A percentile compares a stretch with the other conserved stretches of the same genome.
Evolutionary conservation across 1,139 yeast species (phyloP).

Genomic region (Suhomyces terraborum): DNA sequence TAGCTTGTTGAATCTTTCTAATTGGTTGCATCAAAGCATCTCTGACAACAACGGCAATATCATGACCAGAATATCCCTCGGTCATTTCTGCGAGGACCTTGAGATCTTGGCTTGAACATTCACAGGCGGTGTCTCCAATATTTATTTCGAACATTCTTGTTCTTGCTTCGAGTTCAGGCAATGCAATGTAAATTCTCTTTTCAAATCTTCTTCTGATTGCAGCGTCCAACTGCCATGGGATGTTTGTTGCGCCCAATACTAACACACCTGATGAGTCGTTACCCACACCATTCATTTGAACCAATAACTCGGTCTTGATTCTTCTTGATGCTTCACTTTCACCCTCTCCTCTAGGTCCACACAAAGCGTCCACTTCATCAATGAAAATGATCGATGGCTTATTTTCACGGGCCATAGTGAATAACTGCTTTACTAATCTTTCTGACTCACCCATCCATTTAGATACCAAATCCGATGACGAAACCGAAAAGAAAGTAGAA

Average conservation of each 20-base stretch:
- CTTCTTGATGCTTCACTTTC: constrained; percentile 96
- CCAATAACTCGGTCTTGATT: constrained; percentile 92
- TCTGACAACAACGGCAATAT: constrained; percentile 92
- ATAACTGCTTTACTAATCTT: constrained; percentile 89
- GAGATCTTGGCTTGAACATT: constrained; percentile 71
- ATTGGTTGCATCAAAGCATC: constrained; percentile 99
- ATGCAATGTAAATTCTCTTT: constrained; percentile 88
- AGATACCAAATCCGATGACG: constrained; percentile 90
- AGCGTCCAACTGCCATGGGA: constrained; percentile 98
- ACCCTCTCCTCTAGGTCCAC: constrained; percentile 98
- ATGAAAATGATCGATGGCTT: constrained; percentile 94
- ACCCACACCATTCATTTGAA: constrained; percentile 99
- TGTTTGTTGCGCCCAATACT: constrained; percentile 96
- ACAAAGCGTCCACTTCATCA: constrained; percentile 96
- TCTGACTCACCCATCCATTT: constrained; percentile 99
- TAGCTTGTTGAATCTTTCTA: constrained; percentile 91
- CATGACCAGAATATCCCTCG: constrained; percentile 97
- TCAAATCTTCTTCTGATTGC: constrained; percentile 97
- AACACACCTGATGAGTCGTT: constrained; percentile 91
- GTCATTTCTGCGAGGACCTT: constrained; percentile 87
- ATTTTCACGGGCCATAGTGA: constrained; percentile 93
- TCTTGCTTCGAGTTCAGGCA: constrained; percentile 91
- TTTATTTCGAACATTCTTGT: constrained; percentile 92
- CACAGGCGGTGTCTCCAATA: constrained; percentile 88
- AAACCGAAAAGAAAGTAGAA: constrained; percentile 92